Evolutionary conservation across 345 rosid genomes (phyloP), one percentile per base, ranked within the genome.

Genomic region (Salix suchowensis): DNA sequence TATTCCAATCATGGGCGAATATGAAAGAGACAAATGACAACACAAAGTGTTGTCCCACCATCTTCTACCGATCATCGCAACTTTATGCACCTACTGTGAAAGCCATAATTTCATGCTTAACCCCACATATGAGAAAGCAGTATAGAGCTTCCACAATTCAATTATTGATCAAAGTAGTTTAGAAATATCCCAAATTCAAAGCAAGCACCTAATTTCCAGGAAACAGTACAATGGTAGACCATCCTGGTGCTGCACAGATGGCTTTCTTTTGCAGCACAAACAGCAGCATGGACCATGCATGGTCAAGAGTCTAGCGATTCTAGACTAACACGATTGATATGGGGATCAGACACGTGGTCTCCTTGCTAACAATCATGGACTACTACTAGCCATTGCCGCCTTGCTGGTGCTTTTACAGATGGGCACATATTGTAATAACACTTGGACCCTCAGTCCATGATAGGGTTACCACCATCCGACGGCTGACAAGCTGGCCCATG

Each of bases 191-290:
- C 28, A 12, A 23, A 32, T 14, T 18, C 26, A 26, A 19, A 36
- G 32, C 46, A 42, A 54, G 3, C 11, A 16, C n/a, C 39, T 76
- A 81, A 55, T 64, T 79, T 76, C 54, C 67, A 72, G 67, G 74
- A 65, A 12, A 23, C 50, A 34, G 9, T 68, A 58, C 4, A 13
- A 52, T 60, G 68, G 60, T 21, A 61, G 74, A 60, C 68, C 79
- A 76, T 42, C 55, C 74, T 34, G 23, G 79, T 75, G 82, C 72
- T 70, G 61, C 72, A 80, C 85, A 82, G 71, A 30, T 85, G 80
- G 84, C 83, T 65, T 55, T 18, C 40, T 65, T 14, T 14, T 32
- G 42, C 32, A 44, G 48, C 34, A n/a, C 16, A 64, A 24, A 18
- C n/a, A 28, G 66, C 13, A 40, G 44, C 44, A 40, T 40, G 44